phyloP scores from a whole-genome alignment of 2,329 filamentous ascomycete species.

The Rosellinia necatrix region DNA sequence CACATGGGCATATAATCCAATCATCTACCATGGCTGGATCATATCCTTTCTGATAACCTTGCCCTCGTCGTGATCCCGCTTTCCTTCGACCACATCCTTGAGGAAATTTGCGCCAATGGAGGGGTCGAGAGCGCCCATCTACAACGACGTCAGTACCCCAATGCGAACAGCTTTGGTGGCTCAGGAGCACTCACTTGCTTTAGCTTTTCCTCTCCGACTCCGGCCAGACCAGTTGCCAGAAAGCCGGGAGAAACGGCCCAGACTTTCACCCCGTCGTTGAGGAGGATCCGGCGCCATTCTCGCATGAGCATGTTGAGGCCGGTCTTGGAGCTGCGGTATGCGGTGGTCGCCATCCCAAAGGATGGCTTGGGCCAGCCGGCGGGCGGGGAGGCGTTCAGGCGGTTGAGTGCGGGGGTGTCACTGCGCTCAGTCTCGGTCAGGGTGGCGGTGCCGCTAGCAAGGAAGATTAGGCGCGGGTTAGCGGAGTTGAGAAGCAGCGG shows the following conservation, averaged over 20 bases:
- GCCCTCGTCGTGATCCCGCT: conserved; percentile 36
- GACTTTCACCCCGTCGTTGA: conserved; percentile 51
- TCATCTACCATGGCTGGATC: conserved; percentile 35
- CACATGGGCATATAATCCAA: too few relatives aligned
- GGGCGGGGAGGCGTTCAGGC: conserved; percentile 30
- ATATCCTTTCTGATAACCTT: conserved; percentile 30
- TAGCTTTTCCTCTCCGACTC: conserved; percentile 24
- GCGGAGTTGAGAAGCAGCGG: conserved; percentile 50
- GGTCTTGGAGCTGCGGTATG: conserved; percentile 49
- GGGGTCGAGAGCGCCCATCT: conserved; percentile 38
- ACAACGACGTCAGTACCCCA: background rate
- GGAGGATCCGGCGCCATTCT: conserved; percentile 47
- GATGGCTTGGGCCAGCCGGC: conserved; percentile 49
- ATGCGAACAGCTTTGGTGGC: background rate
- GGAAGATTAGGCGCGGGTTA: conserved; percentile 52
- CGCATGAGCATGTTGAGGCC: conserved; percentile 56
- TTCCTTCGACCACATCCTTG: conserved; percentile 36
- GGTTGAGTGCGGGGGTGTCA: conserved; percentile 21
- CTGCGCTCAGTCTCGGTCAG: conserved; percentile 39
- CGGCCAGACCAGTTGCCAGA: conserved; percentile 30
- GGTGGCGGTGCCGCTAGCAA: conserved; percentile 49
- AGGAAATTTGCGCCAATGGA: conserved; percentile 34
- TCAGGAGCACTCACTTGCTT: conserved; percentile 32
- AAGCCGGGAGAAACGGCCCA: conserved; percentile 41
- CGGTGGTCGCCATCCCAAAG: conserved; percentile 18